Percentiles rank a stretch among this genome's conserved stretches.
These are phyloP conservation scores for Brassica balearica DNA, from an alignment of 441 rosid genomes.

Conservation along the genomic window DNA sequence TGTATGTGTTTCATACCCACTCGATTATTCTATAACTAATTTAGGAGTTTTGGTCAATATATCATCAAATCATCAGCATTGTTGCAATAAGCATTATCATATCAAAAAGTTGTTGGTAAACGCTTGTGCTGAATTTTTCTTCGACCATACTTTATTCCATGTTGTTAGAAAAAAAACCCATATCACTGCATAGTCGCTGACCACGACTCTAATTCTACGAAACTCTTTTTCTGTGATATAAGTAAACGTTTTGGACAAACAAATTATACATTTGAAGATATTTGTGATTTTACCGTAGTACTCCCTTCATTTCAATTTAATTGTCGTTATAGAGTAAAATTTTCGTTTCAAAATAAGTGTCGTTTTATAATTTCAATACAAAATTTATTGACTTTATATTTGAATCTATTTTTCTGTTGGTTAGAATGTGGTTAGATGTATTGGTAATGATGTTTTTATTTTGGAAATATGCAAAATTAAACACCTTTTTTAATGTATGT, in stretches of 20 bases:
- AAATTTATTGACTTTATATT: no score
- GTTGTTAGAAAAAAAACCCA: constrained; percentile 10
- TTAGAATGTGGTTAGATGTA: no score
- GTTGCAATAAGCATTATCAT: constrained; percentile 3
- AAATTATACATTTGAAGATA: constrained; percentile 25
- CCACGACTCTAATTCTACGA: constrained; percentile 29
- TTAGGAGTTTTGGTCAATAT: constrained; percentile 23
- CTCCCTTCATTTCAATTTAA: no score
- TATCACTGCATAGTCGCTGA: constrained; percentile 30
- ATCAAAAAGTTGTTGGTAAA: constrained; percentile 31
- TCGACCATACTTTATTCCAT: constrained; percentile 19
- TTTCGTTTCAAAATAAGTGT: no score
- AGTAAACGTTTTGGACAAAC: constrained; percentile 13
- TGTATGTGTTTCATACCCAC: background rate
- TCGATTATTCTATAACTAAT: background rate
- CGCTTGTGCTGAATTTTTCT: constrained; percentile 24
- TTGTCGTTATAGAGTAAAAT: no score
- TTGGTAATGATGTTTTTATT: no score
- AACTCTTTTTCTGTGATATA: background rate
- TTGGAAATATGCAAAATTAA: no score
- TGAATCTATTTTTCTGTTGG: no score
- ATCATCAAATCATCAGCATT: constrained; percentile 13
- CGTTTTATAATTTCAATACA: no score
- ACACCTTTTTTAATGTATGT: no score
- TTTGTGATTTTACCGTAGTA: background rate